A percentile compares a stretch with the other conserved stretches of the same genome.
Evolutionary conservation across 2,329 filamentous ascomycete genomes (phyloP).

Genomic region (Remersonia thermophila): DNA sequence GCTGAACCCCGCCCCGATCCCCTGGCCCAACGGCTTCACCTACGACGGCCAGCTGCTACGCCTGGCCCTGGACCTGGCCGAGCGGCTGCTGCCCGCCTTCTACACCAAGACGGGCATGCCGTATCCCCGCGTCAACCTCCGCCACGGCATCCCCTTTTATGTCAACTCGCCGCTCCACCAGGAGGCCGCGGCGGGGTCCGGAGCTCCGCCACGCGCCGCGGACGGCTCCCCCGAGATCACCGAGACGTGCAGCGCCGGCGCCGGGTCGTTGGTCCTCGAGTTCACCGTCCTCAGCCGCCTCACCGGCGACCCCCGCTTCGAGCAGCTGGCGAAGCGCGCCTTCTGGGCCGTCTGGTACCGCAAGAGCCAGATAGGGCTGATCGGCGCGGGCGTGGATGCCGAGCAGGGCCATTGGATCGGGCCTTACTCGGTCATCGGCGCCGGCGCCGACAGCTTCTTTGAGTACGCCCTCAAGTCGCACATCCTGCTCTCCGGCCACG

Average conservation of each 20-base stretch:
- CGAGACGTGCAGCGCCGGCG: constrained; percentile 91
- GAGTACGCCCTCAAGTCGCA: constrained; percentile 95
- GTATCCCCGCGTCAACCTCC: constrained; percentile 86
- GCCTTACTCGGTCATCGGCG: constrained; percentile 84
- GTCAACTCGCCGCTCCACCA: constrained; percentile 68
- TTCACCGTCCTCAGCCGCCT: constrained; percentile 83
- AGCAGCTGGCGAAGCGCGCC: constrained; percentile 76
- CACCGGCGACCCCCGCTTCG: constrained; percentile 77
- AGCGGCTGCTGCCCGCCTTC: constrained; percentile 81
- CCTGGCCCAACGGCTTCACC: constrained; percentile 63
- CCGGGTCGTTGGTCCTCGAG: constrained; percentile 88
- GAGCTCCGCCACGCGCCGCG: constrained; percentile 13
- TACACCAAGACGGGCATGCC: constrained; percentile 83
- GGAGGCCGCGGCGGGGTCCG: constrained; percentile 25
- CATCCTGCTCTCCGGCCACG: constrained; percentile 72
- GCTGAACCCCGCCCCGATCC: constrained; percentile 42
- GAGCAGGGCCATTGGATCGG: constrained; percentile 85
- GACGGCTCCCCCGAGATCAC: constrained; percentile 58
- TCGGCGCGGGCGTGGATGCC: constrained; percentile 80
- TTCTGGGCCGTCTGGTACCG: constrained; percentile 97
- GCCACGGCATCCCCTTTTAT: constrained; percentile 86
- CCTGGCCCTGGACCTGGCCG: constrained; percentile 75
- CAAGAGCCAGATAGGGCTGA: constrained; percentile 71
- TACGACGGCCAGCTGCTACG: constrained; percentile 86
- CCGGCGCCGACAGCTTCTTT: constrained; percentile 95